Evolutionary conservation across 176 grass and related monocot genomes (phyloP).

Genomic region (Olyra latifolia): DNA sequence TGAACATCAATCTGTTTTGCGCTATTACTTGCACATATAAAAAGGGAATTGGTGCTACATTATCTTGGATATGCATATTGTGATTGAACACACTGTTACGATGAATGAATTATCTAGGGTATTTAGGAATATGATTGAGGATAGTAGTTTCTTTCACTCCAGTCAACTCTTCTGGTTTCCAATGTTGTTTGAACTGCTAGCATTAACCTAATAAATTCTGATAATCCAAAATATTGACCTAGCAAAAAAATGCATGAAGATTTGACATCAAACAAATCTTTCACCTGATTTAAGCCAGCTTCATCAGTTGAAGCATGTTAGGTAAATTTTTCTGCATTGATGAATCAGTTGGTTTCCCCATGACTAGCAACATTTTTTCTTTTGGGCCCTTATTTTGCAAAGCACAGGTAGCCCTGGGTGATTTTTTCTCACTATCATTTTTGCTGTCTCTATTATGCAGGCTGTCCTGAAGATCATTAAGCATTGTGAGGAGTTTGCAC

Average conservation of each 20-base stretch:
- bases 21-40: slow-evolving; percentile 7
- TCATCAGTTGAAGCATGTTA: not conserved
- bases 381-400: slow-evolving; percentile 3
- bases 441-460: slow-evolving; percentile 38
- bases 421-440: slow-evolving; percentile 8
- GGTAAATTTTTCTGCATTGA: not conserved
- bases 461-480: slow-evolving; percentile 94
- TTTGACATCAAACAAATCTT: not conserved
- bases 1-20: not conserved
- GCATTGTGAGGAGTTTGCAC: slow-evolving; percentile 92
- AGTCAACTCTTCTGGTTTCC: not conserved
- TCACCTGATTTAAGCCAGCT: not conserved
- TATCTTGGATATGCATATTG: not conserved
- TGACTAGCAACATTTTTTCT: not conserved
- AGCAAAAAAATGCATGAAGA: not conserved
- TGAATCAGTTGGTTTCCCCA: not conserved
- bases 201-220: not conserved
- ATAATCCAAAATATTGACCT: not conserved
- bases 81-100: not conserved
- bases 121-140: not conserved
- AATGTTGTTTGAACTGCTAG: not conserved
- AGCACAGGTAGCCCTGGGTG: not conserved
- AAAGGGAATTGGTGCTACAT: not conserved
- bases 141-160: not conserved
- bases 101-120: not conserved